These are phyloP conservation scores for Chytriomyces sp. DNA, from an alignment of 192 early-diverging fungal species.

Conservation along the genomic window DNA sequence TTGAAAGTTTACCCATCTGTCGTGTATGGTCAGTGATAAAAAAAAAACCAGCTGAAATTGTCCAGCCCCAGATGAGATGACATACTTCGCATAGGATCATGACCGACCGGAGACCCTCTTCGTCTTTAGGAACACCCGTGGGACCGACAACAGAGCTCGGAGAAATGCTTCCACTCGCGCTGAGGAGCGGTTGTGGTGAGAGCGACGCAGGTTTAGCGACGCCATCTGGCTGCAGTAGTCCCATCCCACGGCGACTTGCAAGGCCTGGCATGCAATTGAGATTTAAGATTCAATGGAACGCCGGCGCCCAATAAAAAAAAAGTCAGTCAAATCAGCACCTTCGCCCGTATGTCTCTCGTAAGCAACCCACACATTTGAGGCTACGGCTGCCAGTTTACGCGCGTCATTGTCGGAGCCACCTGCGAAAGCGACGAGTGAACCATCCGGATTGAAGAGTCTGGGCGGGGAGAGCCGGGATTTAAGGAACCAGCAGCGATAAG, in stretches of 20 bases:
- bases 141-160: slow-evolving; percentile 23
- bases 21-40: neutral
- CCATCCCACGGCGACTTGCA: neutral
- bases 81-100: slow-evolving; percentile 47
- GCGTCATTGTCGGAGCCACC: slow-evolving; percentile 42
- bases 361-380: slow-evolving; percentile 49
- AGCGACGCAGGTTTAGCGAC: neutral
- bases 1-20: slow-evolving; percentile 48
- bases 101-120: slow-evolving; percentile 43
- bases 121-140: slow-evolving; percentile 27
- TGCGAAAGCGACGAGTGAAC: slow-evolving; percentile 48
- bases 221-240: neutral
- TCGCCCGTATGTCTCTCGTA: slow-evolving; percentile 52
- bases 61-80: neutral
- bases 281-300: neutral
- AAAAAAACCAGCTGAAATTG: neutral
- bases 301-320: neutral
- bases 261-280: neutral
- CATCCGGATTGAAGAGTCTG: slow-evolving; percentile 51
- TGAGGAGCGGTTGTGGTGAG: neutral
- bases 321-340: slow-evolving; percentile 14
- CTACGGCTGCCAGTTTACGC: slow-evolving; percentile 46
- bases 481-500: no score
- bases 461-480: neutral
- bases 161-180: neutral